Evolutionary conservation across 2,329 filamentous ascomycete species (phyloP).

Genomic region (Diaporthe caulivora): DNA sequence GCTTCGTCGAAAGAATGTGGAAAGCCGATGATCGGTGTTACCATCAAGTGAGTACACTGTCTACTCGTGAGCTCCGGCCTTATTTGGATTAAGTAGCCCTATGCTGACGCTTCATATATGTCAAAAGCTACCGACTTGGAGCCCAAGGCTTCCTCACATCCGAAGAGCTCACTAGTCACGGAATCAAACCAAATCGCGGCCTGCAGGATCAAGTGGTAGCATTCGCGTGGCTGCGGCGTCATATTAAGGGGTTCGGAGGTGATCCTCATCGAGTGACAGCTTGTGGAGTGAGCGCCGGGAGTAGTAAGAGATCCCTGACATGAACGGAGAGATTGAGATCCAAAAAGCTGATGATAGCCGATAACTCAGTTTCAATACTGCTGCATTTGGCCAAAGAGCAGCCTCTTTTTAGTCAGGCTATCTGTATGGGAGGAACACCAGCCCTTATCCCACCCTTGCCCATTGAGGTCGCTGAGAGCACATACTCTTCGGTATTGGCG

Average conservation of each 20-base stretch:
- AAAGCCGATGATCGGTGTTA: not conserved
- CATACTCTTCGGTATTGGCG: not conserved
- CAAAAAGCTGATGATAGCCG: not conserved
- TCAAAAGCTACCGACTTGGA: not conserved
- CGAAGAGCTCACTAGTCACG: not conserved
- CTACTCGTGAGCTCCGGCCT: fast-evolving
- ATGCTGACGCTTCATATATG: not conserved
- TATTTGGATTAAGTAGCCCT: too few relatives aligned
- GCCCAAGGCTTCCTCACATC: not conserved
- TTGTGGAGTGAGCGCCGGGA: not conserved
- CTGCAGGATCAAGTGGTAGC: not conserved
- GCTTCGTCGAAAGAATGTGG: not conserved
- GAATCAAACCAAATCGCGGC: not conserved
- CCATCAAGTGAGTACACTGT: not conserved
- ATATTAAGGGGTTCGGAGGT: not conserved
- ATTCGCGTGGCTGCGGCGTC: not conserved
- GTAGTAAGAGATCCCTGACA: not conserved
- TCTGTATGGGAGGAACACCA: conserved; percentile 5
- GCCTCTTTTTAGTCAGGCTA: not conserved
- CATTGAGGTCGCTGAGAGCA: conserved; percentile 3
- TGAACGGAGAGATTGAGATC: not conserved
- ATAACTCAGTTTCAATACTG: not conserved
- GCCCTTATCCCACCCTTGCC: not conserved
- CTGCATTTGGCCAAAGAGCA: not conserved
- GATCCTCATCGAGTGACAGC: not conserved